These are phyloP conservation scores for Pogostemon cablin DNA, from an alignment of 257 asterid species.

Conservation along the genomic window DNA sequence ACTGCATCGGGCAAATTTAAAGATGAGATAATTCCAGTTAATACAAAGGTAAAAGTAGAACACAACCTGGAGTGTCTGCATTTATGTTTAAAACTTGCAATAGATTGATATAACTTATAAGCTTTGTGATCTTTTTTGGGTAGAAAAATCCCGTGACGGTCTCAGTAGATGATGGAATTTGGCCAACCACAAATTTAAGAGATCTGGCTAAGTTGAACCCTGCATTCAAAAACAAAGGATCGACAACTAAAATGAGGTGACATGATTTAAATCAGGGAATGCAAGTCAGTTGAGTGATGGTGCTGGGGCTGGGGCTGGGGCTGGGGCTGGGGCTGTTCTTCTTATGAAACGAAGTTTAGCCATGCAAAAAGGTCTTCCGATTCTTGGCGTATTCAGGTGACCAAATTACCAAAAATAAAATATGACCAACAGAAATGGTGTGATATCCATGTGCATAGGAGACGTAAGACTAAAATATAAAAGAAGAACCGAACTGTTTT, in stretches of 20 bases:
- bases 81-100: neutral
- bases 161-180: slow-evolving; percentile 83
- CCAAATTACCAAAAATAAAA: too few species aligned
- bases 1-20: slow-evolving; percentile 77
- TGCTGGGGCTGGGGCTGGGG: too few species aligned
- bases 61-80: neutral
- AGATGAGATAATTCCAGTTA: slow-evolving; percentile 87
- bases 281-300: slow-evolving; percentile 94
- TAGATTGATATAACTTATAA: too few species aligned
- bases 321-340: slow-evolving; percentile 98
- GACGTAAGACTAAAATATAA: too few species aligned
- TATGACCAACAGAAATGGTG: too few species aligned
- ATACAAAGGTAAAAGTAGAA: slow-evolving; percentile 78
- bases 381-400: slow-evolving; percentile 88
- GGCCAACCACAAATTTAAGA: slow-evolving; percentile 68
- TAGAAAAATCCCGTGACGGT: slow-evolving; percentile 71
- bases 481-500: too few species aligned
- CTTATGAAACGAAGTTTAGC: slow-evolving; percentile 93
- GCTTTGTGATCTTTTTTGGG: slow-evolving; percentile 20
- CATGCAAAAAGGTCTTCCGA: slow-evolving; percentile 70
- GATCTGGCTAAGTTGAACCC: slow-evolving; percentile 86
- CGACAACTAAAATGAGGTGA: slow-evolving; percentile 53
- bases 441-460: too few species aligned
- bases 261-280: slow-evolving; percentile 55
- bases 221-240: slow-evolving; percentile 77